Evolutionary conservation across 108 stramenopile species (phyloP).

Genomic region (Cyclotella baltica): DNA sequence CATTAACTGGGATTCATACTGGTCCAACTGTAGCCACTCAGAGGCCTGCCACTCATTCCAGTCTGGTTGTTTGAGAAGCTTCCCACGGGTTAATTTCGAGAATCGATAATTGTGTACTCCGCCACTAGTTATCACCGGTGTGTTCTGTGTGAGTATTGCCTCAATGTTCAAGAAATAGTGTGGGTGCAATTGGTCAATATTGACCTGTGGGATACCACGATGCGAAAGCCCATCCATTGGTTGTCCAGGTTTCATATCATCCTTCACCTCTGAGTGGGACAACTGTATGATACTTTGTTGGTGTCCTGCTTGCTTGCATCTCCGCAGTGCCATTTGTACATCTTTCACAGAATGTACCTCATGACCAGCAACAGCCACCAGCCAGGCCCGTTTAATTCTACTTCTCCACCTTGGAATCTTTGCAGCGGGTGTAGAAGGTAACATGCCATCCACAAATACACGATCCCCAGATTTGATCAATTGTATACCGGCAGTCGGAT

Average conservation of each 20-base stretch:
- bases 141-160: neutral
- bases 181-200: too few relatives aligned
- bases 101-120: neutral
- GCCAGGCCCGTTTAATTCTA: neutral
- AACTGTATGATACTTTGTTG: neutral
- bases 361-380: neutral
- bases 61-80: too few relatives aligned
- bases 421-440: neutral
- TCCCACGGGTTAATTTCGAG: conserved; percentile 2
- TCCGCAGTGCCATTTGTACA: neutral
- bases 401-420: neutral
- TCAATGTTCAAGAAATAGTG: neutral
- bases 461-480: neutral
- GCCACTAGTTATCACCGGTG: neutral
- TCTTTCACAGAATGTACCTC: neutral
- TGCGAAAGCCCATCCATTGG: too few relatives aligned
- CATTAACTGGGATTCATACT: neutral
- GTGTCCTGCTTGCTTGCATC: neutral
- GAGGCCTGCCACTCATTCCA: too few relatives aligned
- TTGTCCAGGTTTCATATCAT: too few relatives aligned
- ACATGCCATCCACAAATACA: neutral
- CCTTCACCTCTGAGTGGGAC: too few relatives aligned
- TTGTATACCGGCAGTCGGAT: neutral
- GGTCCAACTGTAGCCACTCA: too few relatives aligned
- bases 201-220: too few relatives aligned